phyloP scores from a whole-genome alignment of 768 basidiomycete genomes.

The Naganishia vaughanmartiniae region DNA sequence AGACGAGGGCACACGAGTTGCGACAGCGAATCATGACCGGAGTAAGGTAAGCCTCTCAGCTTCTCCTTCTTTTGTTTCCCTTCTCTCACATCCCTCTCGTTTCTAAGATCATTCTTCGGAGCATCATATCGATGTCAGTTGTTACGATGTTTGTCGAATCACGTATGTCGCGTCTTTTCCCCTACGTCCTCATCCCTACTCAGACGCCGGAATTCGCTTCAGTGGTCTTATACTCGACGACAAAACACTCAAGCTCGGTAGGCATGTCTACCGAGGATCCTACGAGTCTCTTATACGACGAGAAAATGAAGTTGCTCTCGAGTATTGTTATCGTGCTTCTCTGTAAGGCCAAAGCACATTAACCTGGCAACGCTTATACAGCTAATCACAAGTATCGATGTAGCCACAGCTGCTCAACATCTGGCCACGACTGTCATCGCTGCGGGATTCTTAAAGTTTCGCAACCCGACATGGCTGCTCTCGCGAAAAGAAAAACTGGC shows the following conservation, averaged over 20 bases:
- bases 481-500: not conserved
- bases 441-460: not conserved
- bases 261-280: not conserved
- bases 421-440: slow-evolving; percentile 14
- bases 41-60: not conserved
- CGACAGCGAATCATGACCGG: not conserved
- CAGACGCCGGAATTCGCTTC: too few relatives aligned
- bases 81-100: not conserved
- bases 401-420: slow-evolving; percentile 26
- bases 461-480: not conserved
- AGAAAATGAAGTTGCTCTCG: not conserved
- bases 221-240: slow-evolving; percentile 12
- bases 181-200: not conserved
- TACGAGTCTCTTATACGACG: not conserved
- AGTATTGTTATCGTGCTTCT: slow-evolving; percentile 3
- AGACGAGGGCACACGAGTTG: not conserved
- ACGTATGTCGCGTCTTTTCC: slow-evolving; percentile 5
- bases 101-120: slow-evolving; percentile 6
- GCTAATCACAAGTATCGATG: too few relatives aligned
- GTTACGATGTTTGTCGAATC: slow-evolving; percentile 27
- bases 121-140: not conserved
- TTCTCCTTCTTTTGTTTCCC: not conserved
- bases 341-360: not conserved
- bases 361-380: too few relatives aligned
- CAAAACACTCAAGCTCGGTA: not conserved